A percentile compares a stretch with the other conserved stretches of the same genome.
Conservation (phyloP, 2,329 filamentous ascomycete species). For the Cordyceps pruinosa region DNA sequence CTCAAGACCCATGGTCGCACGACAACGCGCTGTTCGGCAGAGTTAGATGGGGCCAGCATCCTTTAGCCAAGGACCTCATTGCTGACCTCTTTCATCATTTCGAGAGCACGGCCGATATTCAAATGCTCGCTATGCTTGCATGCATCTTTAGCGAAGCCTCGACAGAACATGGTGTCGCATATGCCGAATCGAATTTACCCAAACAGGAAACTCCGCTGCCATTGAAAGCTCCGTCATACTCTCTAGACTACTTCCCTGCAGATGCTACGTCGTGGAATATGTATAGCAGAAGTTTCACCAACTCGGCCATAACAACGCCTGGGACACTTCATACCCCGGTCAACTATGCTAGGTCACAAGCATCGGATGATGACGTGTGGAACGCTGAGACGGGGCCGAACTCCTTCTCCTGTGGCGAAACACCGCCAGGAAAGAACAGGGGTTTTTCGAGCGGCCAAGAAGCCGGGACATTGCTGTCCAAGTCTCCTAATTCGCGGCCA, state of each 20-base stretch:
- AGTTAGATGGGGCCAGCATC: conserved; percentile 63
- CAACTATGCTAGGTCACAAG: conserved; percentile 47
- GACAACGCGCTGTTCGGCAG: conserved; percentile 41
- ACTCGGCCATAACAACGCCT: conserved; percentile 51
- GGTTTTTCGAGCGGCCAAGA: conserved; percentile 40
- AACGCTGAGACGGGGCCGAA: conserved; percentile 47
- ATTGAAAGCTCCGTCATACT: conserved; percentile 60
- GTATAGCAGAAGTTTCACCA: conserved; percentile 44
- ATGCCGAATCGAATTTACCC: conserved; percentile 48
- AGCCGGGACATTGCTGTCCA: conserved; percentile 48
- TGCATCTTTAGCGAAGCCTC: conserved; percentile 61
- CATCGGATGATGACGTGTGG: conserved; percentile 50
- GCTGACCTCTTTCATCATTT: conserved; percentile 57
- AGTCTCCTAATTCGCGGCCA: conserved; percentile 49
- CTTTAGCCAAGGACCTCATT: conserved; percentile 55
- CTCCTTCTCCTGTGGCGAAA: conserved; percentile 57
- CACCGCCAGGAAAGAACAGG: conserved; percentile 46
- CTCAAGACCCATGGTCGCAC: conserved; percentile 8
- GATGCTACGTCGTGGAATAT: conserved; percentile 48
- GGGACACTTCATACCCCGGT: conserved; percentile 50
- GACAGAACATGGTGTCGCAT: conserved; percentile 48
- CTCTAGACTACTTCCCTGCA: conserved; percentile 58
- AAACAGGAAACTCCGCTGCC: conserved; percentile 56
- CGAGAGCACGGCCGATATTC: conserved; percentile 54
- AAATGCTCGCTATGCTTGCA: conserved; percentile 66